Percentiles rank a stretch among this genome's conserved stretches.
These are phyloP conservation scores for Sporothrix globosa DNA, from an alignment of 2,329 filamentous ascomycete species.

Conservation along the genomic window DNA sequence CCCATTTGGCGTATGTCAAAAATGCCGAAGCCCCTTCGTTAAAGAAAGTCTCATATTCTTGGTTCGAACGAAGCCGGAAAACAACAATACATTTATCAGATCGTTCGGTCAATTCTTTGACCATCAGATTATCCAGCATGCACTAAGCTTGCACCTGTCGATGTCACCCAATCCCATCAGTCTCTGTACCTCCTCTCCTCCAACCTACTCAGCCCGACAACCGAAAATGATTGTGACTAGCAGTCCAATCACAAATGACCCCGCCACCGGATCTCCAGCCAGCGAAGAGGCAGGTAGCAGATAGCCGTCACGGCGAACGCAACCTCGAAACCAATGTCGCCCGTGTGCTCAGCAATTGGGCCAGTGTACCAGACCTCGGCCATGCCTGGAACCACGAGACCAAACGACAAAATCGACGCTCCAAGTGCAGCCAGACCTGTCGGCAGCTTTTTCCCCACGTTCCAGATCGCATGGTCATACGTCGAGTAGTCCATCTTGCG, in stretches of 20 bases:
- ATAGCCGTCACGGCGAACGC: conserved; percentile 58
- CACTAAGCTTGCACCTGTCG: neutral
- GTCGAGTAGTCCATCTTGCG: conserved; percentile 49
- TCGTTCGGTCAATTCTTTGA: neutral
- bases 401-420: conserved; percentile 52
- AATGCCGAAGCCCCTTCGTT: neutral
- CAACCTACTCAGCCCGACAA: neutral
- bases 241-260: conserved; percentile 40
- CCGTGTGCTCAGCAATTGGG: conserved; percentile 61
- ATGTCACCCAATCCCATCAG: neutral
- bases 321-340: conserved; percentile 68
- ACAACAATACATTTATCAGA: neutral
- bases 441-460: conserved; percentile 51
- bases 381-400: conserved; percentile 62
- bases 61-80: neutral
- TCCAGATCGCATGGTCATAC: conserved; percentile 55
- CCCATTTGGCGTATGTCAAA: neutral
- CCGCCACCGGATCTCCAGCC: conserved; percentile 46
- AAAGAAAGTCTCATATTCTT: neutral
- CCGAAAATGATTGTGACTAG: neutral
- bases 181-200: neutral
- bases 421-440: conserved; percentile 53
- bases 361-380: conserved; percentile 64
- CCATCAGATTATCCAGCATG: neutral
- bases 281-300: conserved; percentile 53